Conservation (phyloP, 176 grass and related monocot species). For the Ensete ventricosum region DNA sequence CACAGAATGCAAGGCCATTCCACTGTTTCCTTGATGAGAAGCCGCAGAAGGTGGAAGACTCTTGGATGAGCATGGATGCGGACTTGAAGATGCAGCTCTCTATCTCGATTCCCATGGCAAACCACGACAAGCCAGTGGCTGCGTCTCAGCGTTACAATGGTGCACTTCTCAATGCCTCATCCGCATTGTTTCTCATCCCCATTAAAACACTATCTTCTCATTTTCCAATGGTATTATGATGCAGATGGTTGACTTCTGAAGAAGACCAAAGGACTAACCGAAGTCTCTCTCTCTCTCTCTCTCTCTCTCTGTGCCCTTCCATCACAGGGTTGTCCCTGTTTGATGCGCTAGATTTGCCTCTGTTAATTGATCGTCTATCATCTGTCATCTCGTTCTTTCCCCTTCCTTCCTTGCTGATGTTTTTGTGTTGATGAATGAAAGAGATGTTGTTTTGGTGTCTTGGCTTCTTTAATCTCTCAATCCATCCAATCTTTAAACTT, state of each 20-base stretch:
- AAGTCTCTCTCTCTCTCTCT: background rate
- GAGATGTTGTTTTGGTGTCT: background rate
- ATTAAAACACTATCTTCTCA: background rate
- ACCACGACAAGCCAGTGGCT: background rate
- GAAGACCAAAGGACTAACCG: background rate
- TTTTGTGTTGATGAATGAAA: background rate
- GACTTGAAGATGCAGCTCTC: constrained; percentile 3
- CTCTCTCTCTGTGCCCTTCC: background rate
- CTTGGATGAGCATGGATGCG: constrained; percentile 6
- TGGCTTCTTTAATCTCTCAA: background rate
- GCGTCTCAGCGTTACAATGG: constrained; percentile 3
- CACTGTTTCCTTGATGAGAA: constrained; percentile 32
- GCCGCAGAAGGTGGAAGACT: background rate
- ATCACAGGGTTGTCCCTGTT: background rate
- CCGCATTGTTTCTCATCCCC: background rate
- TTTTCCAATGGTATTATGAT: background rate
- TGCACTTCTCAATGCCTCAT: background rate
- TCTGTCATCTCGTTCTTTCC: background rate
- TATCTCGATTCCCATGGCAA: background rate
- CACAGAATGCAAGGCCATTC: constrained; percentile 21
- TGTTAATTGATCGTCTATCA: background rate
- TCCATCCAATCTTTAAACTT: background rate
- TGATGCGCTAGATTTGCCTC: background rate
- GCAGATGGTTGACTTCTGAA: background rate
- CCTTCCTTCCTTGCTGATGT: background rate